Conservation (phyloP, 192 early-diverging fungal species). For the Coemansia erecta region DNA sequence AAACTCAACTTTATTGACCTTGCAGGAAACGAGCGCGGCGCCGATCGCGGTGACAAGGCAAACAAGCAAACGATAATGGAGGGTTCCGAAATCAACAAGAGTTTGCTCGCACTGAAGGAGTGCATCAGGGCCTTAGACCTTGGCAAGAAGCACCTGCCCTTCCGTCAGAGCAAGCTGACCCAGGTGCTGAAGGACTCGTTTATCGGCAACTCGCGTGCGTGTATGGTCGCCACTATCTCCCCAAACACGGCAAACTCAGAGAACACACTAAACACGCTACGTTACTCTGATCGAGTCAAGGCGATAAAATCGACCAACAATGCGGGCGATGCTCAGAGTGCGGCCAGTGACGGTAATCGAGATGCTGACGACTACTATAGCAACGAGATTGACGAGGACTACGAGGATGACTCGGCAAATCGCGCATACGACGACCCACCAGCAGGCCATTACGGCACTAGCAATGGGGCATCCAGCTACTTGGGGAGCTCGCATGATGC, state of each 20-base stretch:
- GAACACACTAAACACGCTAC: conserved; percentile 93
- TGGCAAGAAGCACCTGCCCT: conserved; percentile 94
- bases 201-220: conserved; percentile 95
- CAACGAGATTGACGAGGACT: conserved; percentile 27
- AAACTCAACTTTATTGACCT: conserved; percentile 98
- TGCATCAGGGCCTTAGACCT: conserved; percentile 97
- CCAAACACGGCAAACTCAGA: conserved; percentile 94
- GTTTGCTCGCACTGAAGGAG: conserved; percentile 94
- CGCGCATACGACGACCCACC: conserved; percentile 21
- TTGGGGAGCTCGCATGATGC: conserved; percentile 20
- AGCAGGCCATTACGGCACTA: conserved; percentile 4
- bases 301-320: conserved; percentile 42
- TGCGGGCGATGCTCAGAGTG: conserved; percentile 20
- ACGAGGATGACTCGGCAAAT: conserved; percentile 50
- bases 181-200: conserved; percentile 98
- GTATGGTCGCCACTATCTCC: conserved; percentile 98
- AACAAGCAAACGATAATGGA: conserved; percentile 97
- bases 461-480: conserved; percentile 1
- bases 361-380: conserved; percentile 43
- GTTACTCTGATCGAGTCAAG: conserved; percentile 87
- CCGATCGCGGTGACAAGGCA: conserved; percentile 87
- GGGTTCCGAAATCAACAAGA: conserved; percentile 99
- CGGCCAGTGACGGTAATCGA: conserved; percentile 32
- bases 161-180: conserved; percentile 96
- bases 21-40: conserved; percentile 96